Evolutionary conservation across 495 filamentous ascomycete genomes (phyloP), one percentile per base, ranked within the genome.

Genomic region (Xylaria grammica): DNA sequence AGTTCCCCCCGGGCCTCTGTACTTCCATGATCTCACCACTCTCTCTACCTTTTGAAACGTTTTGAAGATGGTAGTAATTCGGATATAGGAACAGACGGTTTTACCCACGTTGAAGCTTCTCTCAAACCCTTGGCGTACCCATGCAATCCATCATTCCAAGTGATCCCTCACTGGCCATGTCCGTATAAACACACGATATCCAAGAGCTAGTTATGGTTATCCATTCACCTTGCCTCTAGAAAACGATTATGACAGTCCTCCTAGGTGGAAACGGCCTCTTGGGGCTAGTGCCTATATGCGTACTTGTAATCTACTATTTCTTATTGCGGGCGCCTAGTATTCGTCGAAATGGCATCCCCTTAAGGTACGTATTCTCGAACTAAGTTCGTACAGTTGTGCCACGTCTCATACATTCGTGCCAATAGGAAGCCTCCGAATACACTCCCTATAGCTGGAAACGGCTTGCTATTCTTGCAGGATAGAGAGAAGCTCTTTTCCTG

Each of bases 401-500:
- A 13, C 22, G 4, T 10, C 48, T 62, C 65, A 62, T 40, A 32
- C 27, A 0, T 32, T 65, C 60, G 30, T 17, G 6, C 3, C n/a
- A 1, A 53, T 49, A 82, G 80, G 52, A 78, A 76, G 27, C 83
- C 85, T 0, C 84, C 85, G 22, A 79, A 84, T 55, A 87, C 85
- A 2, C 73, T 86, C 2, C 85, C 85, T 8, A 63, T 88, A 0
- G 77, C 79, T 7, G 85, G 85, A 19, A 88, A 88, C 74, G 85
- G 85, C 38, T 73, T 88, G 60, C 74, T 81, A 38, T 88, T 88
- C 53, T 76, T 87, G 6, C 84, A 82, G 63, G 74, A 83, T 0
- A 75, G 86, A 5, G 80, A 86, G 69, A 81, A 81, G 60, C 74
- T 88, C 10, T 84, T 88, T 55, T 74, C 80, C 17, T 88, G 86